Base-by-base conservation (phyloP, 805 yeast species). In the Middelhovenomyces tepae region DNA sequence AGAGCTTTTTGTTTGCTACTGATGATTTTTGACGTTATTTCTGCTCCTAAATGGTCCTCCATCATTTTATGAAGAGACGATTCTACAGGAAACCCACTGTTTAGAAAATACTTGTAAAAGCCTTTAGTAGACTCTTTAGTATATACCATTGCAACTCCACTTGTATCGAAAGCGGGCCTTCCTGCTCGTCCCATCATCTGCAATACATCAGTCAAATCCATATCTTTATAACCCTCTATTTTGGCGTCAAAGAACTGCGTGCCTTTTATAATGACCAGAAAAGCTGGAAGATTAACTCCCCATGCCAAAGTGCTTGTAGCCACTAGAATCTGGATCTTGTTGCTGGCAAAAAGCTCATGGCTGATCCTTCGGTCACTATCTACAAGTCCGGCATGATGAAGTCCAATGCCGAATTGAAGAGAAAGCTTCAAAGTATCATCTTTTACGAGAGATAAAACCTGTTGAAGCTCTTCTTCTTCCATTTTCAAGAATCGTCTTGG, bases 161-260 rank as follows among this genome's bases (percentile, higher is more conserved):
- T 73, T 7, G 82, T 77, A 57, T 81, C 89, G 48, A 64, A 81
- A 1, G 84, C 83, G 1, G 89, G 89, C 41, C 89, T 70, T 29
- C 89, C 89, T 0, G 89, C 89, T 51, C 89, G 62, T 24, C 89
- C 89, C 85, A 78, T 78, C 86, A 78, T 79, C 53, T 78, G 91
- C 37, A 80, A 56, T 32, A 81, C 79, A 56, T 80, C 91, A 0
- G 89, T 81, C 47, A 80, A 64, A 49, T 80, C 89, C 89, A 80
- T 81, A 48, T 80, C 89, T 44, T 72, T 65, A 52, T 80, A 81
- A 1, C 69, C 82, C 50, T 78, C 83, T 39, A 67, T 60, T 34
- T 60, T 67, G 15, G 67, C 67, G 14, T 65, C 67, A 71, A 78
- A 80, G 32, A 70, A 64, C 44, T 69, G 74, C 0, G 91, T 80